Evolutionary conservation across 768 basidiomycete genomes (phyloP).

Genomic region (Leucogyrophana mollusca): DNA sequence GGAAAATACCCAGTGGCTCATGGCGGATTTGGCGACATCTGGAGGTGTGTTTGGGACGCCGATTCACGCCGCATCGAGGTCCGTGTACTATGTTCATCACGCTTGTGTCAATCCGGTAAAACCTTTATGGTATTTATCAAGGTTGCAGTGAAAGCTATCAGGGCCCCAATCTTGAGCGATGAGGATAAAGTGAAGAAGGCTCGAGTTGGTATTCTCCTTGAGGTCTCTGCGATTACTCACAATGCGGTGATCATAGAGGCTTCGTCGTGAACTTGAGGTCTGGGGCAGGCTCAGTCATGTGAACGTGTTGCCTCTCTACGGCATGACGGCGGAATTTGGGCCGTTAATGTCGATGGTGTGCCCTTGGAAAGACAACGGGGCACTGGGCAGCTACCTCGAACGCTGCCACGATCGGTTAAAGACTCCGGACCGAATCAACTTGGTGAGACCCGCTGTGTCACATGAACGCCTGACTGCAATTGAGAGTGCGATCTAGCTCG

Average conservation of each 20-base stretch:
- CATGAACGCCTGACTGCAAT: no score
- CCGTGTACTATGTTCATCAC: no score
- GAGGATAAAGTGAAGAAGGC: background rate
- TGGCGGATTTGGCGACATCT: no score
- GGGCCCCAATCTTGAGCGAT: background rate
- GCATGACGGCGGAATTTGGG: conserved; percentile 37
- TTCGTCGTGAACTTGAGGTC: conserved; percentile 35
- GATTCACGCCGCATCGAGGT: no score
- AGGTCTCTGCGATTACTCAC: background rate
- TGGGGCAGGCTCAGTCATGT: conserved; percentile 39
- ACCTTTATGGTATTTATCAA: background rate
- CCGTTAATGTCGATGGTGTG: conserved; percentile 38
- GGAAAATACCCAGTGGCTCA: no score
- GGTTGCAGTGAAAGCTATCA: conserved; percentile 7
- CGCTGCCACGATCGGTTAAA: conserved; percentile 30
- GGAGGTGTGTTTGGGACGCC: no score
- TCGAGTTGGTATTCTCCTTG: background rate
- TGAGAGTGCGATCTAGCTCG: no score
- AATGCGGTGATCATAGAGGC: conserved; percentile 10
- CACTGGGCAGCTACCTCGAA: conserved; percentile 37
- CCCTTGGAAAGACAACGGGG: conserved; percentile 41
- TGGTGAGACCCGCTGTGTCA: no score
- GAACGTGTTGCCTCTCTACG: conserved; percentile 36
- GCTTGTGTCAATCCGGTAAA: no score
- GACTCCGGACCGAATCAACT: conserved; percentile 36